Evolutionary conservation across 305 asterid genomes (phyloP).

Genomic region (Ilex paraguariensis): DNA sequence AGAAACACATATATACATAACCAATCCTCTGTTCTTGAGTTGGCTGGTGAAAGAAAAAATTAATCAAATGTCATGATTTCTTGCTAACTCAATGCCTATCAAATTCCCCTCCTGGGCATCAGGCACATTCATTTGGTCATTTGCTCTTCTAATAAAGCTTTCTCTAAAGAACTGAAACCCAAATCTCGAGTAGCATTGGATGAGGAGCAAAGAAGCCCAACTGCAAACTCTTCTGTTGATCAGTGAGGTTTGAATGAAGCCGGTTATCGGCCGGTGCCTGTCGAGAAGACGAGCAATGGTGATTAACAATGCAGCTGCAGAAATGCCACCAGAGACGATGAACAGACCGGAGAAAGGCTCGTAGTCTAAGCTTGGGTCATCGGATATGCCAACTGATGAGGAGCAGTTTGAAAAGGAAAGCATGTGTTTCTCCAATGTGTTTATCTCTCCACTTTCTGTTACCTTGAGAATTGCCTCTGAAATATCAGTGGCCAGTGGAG

Average conservation of each 20-base stretch:
- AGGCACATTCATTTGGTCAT: too few species aligned
- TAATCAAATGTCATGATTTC: too few species aligned
- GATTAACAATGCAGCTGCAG: constrained; percentile 12
- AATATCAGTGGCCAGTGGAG: constrained; percentile 39
- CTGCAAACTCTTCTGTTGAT: too few species aligned
- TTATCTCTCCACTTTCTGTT: constrained; percentile 43
- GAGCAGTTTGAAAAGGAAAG: constrained; percentile 32
- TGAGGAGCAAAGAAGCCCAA: neutral
- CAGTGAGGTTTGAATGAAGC: neutral
- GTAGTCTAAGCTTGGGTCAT: constrained; percentile 3
- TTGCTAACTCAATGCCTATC: too few species aligned
- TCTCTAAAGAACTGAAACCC: too few species aligned
- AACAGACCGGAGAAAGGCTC: constrained; percentile 19
- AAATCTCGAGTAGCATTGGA: too few species aligned
- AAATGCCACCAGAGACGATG: constrained; percentile 15
- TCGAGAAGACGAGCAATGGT: constrained; percentile 2
- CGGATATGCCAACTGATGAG: constrained; percentile 4
- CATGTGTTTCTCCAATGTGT: constrained; percentile 31
- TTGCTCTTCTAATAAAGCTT: too few species aligned
- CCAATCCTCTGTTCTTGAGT: too few species aligned
- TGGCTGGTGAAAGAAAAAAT: too few species aligned
- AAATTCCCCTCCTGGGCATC: too few species aligned
- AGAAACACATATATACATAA: too few species aligned
- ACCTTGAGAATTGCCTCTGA: constrained; percentile 58
- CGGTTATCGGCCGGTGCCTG: too few species aligned